phyloP scores from a whole-genome alignment of 371 early-diverging fungal species.

The Apophysomyces elegans region DNA sequence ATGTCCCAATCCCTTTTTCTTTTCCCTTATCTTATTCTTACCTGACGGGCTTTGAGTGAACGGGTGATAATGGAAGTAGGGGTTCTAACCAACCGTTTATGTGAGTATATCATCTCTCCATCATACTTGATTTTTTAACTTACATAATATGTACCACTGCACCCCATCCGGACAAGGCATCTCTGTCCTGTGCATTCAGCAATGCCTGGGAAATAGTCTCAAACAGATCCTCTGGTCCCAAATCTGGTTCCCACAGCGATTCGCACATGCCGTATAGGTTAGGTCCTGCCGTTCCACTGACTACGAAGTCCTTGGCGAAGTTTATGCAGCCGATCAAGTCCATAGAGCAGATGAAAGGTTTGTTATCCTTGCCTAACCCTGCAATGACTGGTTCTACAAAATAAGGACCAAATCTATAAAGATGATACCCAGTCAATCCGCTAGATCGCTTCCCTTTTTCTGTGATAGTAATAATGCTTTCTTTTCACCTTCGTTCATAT shows the following conservation, averaged over 20 bases:
- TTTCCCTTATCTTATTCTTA: background rate
- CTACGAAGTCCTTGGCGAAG: conserved; percentile 96
- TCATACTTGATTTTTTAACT: conserved; percentile 21
- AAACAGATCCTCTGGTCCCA: conserved; percentile 98
- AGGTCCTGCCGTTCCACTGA: conserved; percentile 91
- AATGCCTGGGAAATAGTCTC: conserved; percentile 97
- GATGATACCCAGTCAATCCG: too few species aligned
- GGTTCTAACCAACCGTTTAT: background rate
- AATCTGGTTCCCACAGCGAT: conserved; percentile 96
- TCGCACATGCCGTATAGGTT: conserved; percentile 99
- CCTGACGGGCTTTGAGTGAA: conserved; percentile 4
- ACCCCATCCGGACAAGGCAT: conserved; percentile 99
- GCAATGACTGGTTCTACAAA: conserved; percentile 96
- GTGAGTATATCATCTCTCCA: background rate
- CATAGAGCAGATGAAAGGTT: conserved; percentile 96
- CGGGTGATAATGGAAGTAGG: background rate
- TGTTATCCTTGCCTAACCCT: conserved; percentile 90
- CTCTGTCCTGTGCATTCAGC: conserved; percentile 98
- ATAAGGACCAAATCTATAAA: conserved; percentile 93
- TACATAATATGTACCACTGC: conserved; percentile 95
- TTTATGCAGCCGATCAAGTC: conserved; percentile 98
- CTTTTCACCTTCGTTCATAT: conserved; percentile 87
- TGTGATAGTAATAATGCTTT: background rate
- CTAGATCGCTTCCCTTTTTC: background rate
- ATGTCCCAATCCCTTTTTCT: background rate